These are phyloP conservation scores for Xylariales sp. DNA, from an alignment of 2,329 filamentous ascomycete species.

Conservation along the genomic window DNA sequence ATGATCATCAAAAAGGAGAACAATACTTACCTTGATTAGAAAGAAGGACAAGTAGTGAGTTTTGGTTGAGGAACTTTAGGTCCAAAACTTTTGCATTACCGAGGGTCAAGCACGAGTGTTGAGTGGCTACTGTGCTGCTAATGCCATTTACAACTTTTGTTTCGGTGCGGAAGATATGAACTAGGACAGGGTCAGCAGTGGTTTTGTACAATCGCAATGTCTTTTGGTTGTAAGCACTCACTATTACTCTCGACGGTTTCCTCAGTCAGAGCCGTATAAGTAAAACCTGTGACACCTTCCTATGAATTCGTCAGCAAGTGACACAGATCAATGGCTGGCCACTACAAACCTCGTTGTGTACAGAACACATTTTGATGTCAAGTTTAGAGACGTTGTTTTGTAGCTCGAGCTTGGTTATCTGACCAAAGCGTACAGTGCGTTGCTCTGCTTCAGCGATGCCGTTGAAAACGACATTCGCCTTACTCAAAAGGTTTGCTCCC, in stretches of 20 bases:
- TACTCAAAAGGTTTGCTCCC: constrained; percentile 50
- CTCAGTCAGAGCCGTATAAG: constrained; percentile 37
- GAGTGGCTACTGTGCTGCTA: constrained; percentile 39
- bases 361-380: constrained; percentile 54
- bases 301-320: too few species aligned
- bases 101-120: constrained; percentile 37
- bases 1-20: neutral
- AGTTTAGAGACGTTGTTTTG: constrained; percentile 41
- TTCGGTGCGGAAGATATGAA: constrained; percentile 46
- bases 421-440: constrained; percentile 64
- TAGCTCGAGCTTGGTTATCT: constrained; percentile 41
- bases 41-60: constrained; percentile 57
- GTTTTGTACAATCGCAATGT: too few species aligned
- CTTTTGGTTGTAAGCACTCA: too few species aligned
- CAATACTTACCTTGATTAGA: constrained; percentile 27
- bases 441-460: constrained; percentile 67
- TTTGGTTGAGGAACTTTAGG: constrained; percentile 63
- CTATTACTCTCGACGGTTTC: constrained; percentile 30
- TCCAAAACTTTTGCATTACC: constrained; percentile 48
- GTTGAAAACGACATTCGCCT: constrained; percentile 59
- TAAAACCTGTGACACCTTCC: too few species aligned
- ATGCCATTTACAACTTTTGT: constrained; percentile 55
- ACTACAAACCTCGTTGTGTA: constrained; percentile 28
- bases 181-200: neutral
- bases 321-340: too few species aligned